These are phyloP conservation scores for Buxus sempervirens DNA, from an alignment of 164 flowering plant species.

Conservation along the genomic window DNA sequence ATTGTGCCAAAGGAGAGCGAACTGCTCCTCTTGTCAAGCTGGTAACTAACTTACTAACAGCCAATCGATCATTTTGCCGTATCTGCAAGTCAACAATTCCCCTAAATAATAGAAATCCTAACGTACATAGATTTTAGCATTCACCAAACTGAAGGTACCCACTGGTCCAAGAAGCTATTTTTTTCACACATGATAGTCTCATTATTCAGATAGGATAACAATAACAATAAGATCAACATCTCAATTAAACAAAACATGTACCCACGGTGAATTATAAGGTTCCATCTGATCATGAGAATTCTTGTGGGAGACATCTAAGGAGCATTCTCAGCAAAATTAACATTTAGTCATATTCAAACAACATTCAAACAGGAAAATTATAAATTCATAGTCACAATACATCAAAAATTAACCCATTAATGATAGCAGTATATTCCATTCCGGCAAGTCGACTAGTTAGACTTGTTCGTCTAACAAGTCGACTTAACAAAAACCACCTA, in stretches of 20 bases:
- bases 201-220: background rate
- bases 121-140: background rate
- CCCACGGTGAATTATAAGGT: background rate
- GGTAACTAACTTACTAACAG: conserved; percentile 93
- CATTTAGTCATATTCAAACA: background rate
- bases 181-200: background rate
- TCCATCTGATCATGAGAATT: background rate
- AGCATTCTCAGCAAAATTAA: background rate
- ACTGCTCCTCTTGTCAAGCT: conserved; percentile 89
- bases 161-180: background rate
- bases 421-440: too few species aligned
- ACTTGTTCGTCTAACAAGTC: too few species aligned
- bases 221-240: background rate
- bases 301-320: background rate
- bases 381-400: background rate
- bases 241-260: too few species aligned
- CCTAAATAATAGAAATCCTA: background rate
- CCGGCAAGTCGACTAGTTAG: too few species aligned
- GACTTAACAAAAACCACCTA: too few species aligned
- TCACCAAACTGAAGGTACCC: background rate
- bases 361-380: too few species aligned
- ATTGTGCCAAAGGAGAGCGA: conserved; percentile 96
- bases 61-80: conserved; percentile 93
- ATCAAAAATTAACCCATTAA: too few species aligned
- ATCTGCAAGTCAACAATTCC: conserved; percentile 54